Conservation (phyloP, 306 rosid genomes). For the Sechiopsis laciniata region DNA sequence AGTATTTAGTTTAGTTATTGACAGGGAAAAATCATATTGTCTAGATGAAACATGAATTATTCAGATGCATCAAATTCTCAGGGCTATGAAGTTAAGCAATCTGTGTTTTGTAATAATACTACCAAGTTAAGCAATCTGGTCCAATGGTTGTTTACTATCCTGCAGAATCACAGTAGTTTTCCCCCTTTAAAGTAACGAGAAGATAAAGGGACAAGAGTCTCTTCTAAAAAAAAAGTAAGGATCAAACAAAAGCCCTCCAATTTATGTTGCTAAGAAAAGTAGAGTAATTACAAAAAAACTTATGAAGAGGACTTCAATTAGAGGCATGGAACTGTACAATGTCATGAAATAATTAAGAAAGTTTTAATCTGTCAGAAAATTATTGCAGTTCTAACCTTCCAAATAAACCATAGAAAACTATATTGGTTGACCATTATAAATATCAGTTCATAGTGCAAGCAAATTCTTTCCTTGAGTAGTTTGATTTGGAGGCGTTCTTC, state of each 20-base stretch:
- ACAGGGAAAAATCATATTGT: neutral
- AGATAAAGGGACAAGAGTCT: too few species aligned
- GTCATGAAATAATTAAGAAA: neutral
- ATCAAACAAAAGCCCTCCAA: neutral
- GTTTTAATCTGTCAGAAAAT: neutral
- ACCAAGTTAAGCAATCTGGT: too few species aligned
- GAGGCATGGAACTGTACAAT: neutral
- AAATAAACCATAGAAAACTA: neutral
- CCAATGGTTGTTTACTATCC: too few species aligned
- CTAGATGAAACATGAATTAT: neutral
- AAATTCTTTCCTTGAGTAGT: constrained; percentile 10
- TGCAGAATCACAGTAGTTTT: too few species aligned
- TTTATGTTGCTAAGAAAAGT: neutral
- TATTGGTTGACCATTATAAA: neutral
- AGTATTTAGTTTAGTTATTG: constrained; percentile 1
- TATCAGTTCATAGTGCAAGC: neutral
- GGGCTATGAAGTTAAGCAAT: too few species aligned
- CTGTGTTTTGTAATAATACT: neutral
- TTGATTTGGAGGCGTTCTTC: constrained; percentile 2
- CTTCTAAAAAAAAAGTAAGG: too few species aligned
- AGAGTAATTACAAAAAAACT: neutral
- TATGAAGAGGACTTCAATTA: neutral
- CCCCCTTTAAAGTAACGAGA: too few species aligned
- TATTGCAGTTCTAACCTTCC: neutral
- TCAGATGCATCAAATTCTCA: neutral